Evolutionary conservation across 176 grass and related monocot species (phyloP).

Genomic region (Phoenix roebelenii): DNA sequence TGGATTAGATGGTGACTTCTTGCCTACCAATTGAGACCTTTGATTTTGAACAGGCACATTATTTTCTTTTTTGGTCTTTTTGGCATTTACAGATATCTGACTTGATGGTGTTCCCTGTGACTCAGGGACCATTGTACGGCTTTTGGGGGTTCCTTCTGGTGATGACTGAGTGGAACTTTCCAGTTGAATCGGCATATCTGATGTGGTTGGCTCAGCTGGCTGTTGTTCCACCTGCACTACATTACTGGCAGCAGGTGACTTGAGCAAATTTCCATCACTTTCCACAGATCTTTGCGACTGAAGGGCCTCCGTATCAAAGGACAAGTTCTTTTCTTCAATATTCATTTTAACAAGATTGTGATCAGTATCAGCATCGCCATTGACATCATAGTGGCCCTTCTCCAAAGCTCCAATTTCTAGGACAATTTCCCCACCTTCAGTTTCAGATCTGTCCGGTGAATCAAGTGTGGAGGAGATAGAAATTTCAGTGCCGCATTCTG

Average conservation of each 20-base stretch:
- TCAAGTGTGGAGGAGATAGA: slow-evolving; percentile 96
- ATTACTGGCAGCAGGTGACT: slow-evolving; percentile 6
- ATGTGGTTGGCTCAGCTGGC: slow-evolving; percentile 18
- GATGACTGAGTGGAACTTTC: slow-evolving; percentile 33
- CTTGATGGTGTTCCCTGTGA: slow-evolving; percentile 77
- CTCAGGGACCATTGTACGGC: slow-evolving; percentile 35
- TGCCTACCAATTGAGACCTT: slow-evolving; percentile 34
- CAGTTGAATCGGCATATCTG: slow-evolving; percentile 18
- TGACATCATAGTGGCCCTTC: slow-evolving; percentile 26
- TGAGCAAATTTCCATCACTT: slow-evolving; percentile 12
- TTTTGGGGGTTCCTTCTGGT: slow-evolving; percentile 61
- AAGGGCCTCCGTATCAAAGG: slow-evolving; percentile 3
- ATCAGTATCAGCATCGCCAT: slow-evolving; percentile 23
- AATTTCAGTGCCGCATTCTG: slow-evolving; percentile 96
- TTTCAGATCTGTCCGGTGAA: slow-evolving; percentile 90
- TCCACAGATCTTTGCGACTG: slow-evolving; percentile 17
- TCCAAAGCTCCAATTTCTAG: slow-evolving; percentile 77
- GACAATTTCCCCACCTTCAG: slow-evolving; percentile 90
- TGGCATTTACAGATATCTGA: slow-evolving; percentile 67
- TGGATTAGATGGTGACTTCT: slow-evolving; percentile 44
- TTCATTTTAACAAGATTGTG: slow-evolving; percentile 11
- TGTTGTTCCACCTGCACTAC: slow-evolving; percentile 26
- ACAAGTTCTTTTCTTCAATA: slow-evolving; percentile 17
- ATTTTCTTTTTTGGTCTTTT: slow-evolving; percentile 41
- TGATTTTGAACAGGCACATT: slow-evolving; percentile 22